Evolutionary conservation across 176 grass and related monocot species (phyloP).

Genomic region (Lolium perenne): DNA sequence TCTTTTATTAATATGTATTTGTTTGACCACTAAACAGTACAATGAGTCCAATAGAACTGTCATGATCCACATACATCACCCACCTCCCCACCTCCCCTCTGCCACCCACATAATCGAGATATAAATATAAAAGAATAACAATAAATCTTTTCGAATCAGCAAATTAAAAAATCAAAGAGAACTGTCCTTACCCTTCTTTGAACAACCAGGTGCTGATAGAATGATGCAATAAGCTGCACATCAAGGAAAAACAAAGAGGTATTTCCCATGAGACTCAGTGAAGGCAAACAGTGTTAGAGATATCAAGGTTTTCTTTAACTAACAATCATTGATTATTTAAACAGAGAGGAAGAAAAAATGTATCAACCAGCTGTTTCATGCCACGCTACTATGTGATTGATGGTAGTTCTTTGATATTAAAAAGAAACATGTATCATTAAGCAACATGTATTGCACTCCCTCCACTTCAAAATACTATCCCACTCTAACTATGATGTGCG

Average conservation of each 20-base stretch:
- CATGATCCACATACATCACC: too few relatives aligned
- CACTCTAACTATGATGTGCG: constrained; percentile 21
- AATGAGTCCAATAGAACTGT: too few relatives aligned
- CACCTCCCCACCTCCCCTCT: too few relatives aligned
- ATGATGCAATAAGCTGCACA: constrained; percentile 76
- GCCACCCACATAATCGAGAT: neutral
- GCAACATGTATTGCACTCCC: neutral
- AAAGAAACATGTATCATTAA: constrained; percentile 9
- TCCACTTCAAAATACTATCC: constrained; percentile 20
- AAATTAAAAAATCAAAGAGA: constrained; percentile 30
- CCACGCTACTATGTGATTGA: neutral
- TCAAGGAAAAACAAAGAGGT: constrained; percentile 42
- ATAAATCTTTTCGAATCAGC: neutral
- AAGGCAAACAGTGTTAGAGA: constrained; percentile 14
- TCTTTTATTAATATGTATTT: neutral
- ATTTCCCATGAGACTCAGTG: constrained; percentile 23
- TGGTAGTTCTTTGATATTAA: constrained; percentile 4
- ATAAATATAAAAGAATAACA: constrained; percentile 15
- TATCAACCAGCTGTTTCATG: constrained; percentile 15
- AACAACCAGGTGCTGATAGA: constrained; percentile 95
- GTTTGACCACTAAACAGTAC: too few relatives aligned
- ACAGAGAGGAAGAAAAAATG: neutral
- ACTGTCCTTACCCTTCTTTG: constrained; percentile 83
- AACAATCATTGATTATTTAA: constrained; percentile 6
- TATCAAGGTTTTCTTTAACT: neutral